These are phyloP conservation scores for Neofusicoccum cordaticola DNA, from an alignment of 2,329 filamentous ascomycete species.

Conservation along the genomic window DNA sequence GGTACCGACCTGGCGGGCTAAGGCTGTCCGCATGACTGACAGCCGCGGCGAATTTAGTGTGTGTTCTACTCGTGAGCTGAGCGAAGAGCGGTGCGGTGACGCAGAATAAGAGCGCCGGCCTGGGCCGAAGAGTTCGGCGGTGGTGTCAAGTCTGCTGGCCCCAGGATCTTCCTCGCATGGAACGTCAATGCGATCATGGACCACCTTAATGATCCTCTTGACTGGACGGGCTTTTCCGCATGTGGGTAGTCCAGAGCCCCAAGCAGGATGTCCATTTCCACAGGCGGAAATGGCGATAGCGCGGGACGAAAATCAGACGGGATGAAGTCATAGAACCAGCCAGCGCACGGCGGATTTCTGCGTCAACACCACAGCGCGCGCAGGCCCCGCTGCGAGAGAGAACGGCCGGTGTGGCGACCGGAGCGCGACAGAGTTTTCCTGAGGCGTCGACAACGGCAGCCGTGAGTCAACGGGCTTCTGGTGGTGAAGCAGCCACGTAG, in stretches of 20 bases:
- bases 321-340: conserved; percentile 2
- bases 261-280: background rate
- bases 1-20: background rate
- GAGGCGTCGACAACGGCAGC: background rate
- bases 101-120: background rate
- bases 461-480: background rate
- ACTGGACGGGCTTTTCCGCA: background rate
- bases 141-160: background rate
- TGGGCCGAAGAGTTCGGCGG: background rate
- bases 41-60: background rate
- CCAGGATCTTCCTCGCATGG: conserved; percentile 4
- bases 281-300: background rate
- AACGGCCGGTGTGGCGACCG: background rate
- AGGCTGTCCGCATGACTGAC: background rate
- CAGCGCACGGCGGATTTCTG: background rate
- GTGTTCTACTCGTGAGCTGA: background rate
- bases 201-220: conserved; percentile 6
- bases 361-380: background rate
- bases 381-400: conserved; percentile 8
- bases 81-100: background rate
- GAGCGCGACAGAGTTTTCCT: background rate
- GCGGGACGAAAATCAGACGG: background rate
- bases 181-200: conserved; percentile 7
- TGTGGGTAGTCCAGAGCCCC: background rate
- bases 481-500: conserved; percentile 12